These are phyloP conservation scores for Protomyces inouyei DNA, from an alignment of 1,139 yeast species.

Conservation along the genomic window DNA sequence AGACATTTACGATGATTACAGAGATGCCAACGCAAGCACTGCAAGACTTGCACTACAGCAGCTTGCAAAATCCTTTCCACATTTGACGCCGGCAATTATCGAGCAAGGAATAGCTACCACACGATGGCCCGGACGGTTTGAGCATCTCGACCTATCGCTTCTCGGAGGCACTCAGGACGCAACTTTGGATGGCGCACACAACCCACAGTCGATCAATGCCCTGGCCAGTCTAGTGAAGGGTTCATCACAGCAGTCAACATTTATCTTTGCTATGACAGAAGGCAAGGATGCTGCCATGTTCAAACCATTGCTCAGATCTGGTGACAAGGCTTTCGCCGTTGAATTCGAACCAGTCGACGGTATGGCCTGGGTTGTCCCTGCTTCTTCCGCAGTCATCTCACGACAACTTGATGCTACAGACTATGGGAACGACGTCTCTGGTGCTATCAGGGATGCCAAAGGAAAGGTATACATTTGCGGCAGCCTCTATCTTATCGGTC, in stretches of 20 bases:
- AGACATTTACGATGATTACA: background rate
- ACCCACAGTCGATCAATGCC: slow-evolving; percentile 58
- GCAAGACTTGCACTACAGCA: slow-evolving; percentile 9
- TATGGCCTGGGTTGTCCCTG: slow-evolving; percentile 86
- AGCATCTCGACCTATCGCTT: slow-evolving; percentile 51
- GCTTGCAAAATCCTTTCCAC: slow-evolving; percentile 42
- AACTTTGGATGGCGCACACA: slow-evolving; percentile 95
- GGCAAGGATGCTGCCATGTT: slow-evolving; percentile 63
- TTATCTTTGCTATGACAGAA: slow-evolving; percentile 65
- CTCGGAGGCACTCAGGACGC: slow-evolving; percentile 49
- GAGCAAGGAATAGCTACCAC: slow-evolving; percentile 61
- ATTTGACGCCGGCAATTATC: slow-evolving; percentile 53
- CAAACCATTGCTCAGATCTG: slow-evolving; percentile 46
- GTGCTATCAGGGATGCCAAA: slow-evolving; percentile 1
- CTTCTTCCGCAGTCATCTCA: slow-evolving; percentile 44
- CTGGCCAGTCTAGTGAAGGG: background rate
- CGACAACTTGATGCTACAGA: slow-evolving; percentile 5
- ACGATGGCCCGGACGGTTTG: slow-evolving; percentile 94
- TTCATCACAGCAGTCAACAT: slow-evolving; percentile 44
- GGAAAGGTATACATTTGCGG: slow-evolving; percentile 27
- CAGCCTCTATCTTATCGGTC: slow-evolving; percentile 30
- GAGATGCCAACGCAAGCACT: slow-evolving; percentile 12
- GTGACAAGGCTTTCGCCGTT: slow-evolving; percentile 60
- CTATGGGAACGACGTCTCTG: slow-evolving; percentile 4
- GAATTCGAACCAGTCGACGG: slow-evolving; percentile 67